Base-by-base conservation (phyloP, 768 basidiomycete species). In the Vararia minispora region DNA sequence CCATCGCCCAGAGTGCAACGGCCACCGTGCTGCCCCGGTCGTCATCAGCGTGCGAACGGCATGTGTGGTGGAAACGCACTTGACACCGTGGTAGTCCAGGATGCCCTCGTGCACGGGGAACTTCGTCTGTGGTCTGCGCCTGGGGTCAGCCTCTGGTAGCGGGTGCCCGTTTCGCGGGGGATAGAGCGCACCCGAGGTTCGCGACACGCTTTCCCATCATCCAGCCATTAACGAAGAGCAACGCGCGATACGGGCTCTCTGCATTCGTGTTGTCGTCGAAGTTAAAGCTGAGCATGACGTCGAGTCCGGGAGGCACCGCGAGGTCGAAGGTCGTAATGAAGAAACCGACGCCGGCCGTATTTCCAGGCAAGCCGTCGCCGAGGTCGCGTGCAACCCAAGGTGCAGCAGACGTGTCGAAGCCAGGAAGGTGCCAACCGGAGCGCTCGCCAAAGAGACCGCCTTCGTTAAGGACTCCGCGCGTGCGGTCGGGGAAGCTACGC, bases 21-120 rank as follows among this genome's bases (percentile, higher is more conserved):
- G 74, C 62, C 12, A 65, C 41, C 5, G 55, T 57, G 42, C 54
- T 56, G n/a, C n/a, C 30, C 5, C n/a, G n/a, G n/a, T n/a, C 3
- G 11, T 48, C 18, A 39, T 21, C 4, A 25, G 37, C 6, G 13
- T 31, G 25, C 16, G 17, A 32, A 35, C 33, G n/a, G n/a, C n/a
- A n/a, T n/a, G n/a, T n/a, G n/a, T n/a, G n/a, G n/a, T n/a, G 1
- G 27, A 29, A 29, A 54, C 71, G 45, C 53, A 82, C 80, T 84
- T 85, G 46, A 59, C 56, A 25, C 83, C 84, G 21, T 62, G 63
- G 48, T 79, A 81, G 50, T 85, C 58, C 32, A 88, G 53, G 28
- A 87, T 83, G 1, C 85, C 85, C 53, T 80, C 70, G 28, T 79
- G 84, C 4, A 88, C 81, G 1, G 84, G 82, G 70, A 85, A 88